Evolutionary conservation across 352 stramenopile species (phyloP).

Genomic region (Phytophthora quininea): DNA sequence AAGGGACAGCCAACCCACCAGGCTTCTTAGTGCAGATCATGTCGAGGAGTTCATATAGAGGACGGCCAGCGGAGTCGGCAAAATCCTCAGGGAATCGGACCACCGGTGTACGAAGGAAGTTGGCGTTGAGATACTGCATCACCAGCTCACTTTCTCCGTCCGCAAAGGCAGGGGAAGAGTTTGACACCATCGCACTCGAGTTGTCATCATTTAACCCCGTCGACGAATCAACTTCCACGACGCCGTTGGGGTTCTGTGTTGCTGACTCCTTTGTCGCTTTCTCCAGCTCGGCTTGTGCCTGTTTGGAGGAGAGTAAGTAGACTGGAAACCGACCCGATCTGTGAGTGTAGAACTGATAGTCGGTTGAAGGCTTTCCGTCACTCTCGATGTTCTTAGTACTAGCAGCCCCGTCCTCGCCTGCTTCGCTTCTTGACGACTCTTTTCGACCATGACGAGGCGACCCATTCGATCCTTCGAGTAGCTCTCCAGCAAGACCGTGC

Average conservation of each 20-base stretch:
- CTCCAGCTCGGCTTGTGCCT: slow-evolving; percentile 44
- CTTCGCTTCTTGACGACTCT: slow-evolving; percentile 2
- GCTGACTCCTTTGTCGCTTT: slow-evolving; percentile 34
- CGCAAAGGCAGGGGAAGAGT: slow-evolving; percentile 22
- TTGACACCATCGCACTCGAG: neutral
- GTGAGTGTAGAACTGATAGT: slow-evolving; percentile 58
- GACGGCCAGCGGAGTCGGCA: slow-evolving; percentile 72
- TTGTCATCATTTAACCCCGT: slow-evolving; percentile 13
- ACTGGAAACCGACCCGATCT: slow-evolving; percentile 57
- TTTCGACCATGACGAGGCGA: slow-evolving; percentile 16
- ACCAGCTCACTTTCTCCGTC: slow-evolving; percentile 66
- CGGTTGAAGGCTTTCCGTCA: slow-evolving; percentile 2
- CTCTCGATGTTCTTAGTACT: slow-evolving; percentile 8
- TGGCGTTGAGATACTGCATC: slow-evolving; percentile 87
- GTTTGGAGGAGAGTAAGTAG: slow-evolving; percentile 56
- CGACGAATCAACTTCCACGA: slow-evolving; percentile 54
- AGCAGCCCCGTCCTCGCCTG: slow-evolving; percentile 2
- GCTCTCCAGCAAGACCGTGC: slow-evolving; percentile 31
- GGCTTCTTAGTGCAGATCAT: slow-evolving; percentile 90
- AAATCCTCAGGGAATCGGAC: slow-evolving; percentile 81
- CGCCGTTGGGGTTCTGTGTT: slow-evolving; percentile 32
- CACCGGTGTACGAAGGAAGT: slow-evolving; percentile 75
- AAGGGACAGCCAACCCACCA: slow-evolving; percentile 30
- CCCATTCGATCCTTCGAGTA: neutral
- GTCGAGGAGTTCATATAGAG: slow-evolving; percentile 90